These are phyloP conservation scores for Trichophyton mentagrophytes DNA, from an alignment of 2,329 filamentous ascomycete genomes.

Conservation along the genomic window DNA sequence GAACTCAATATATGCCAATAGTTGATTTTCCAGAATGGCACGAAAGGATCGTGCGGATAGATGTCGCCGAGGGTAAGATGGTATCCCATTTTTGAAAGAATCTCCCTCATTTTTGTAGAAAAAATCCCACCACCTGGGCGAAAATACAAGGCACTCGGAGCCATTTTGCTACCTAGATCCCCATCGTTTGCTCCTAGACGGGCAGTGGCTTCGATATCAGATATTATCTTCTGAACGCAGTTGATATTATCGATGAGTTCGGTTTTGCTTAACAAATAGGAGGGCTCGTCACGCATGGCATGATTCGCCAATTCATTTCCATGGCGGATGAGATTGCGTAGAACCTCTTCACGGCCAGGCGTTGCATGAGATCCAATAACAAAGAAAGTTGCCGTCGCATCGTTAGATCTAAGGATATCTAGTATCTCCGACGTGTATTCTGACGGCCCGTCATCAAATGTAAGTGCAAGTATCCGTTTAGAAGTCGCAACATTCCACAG, in stretches of 20 bases:
- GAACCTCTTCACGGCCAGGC: constrained; percentile 30
- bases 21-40: constrained; percentile 56
- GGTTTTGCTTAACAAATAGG: constrained; percentile 45
- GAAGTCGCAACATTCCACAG: constrained; percentile 54
- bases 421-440: constrained; percentile 58
- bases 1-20: constrained; percentile 69
- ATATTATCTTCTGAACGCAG: constrained; percentile 49
- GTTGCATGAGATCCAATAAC: constrained; percentile 67
- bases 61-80: constrained; percentile 67
- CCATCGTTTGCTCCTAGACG: constrained; percentile 17
- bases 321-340: constrained; percentile 46
- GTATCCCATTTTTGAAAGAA: constrained; percentile 52
- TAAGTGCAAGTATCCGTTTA: constrained; percentile 60
- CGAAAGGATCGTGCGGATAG: constrained; percentile 86
- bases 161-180: constrained; percentile 25
- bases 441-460: constrained; percentile 77
- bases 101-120: constrained; percentile 51
- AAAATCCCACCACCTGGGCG: constrained; percentile 79
- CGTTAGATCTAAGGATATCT: constrained; percentile 50
- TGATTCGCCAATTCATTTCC: constrained; percentile 74
- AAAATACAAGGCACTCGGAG: constrained; percentile 49
- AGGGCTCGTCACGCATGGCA: constrained; percentile 76
- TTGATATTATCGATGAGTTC: constrained; percentile 52
- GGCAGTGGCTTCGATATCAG: constrained; percentile 26
- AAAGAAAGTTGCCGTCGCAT: constrained; percentile 73